These are phyloP conservation scores for Coccomyxa sp. DNA, from an alignment of 139 green algal species.

Conservation along the genomic window DNA sequence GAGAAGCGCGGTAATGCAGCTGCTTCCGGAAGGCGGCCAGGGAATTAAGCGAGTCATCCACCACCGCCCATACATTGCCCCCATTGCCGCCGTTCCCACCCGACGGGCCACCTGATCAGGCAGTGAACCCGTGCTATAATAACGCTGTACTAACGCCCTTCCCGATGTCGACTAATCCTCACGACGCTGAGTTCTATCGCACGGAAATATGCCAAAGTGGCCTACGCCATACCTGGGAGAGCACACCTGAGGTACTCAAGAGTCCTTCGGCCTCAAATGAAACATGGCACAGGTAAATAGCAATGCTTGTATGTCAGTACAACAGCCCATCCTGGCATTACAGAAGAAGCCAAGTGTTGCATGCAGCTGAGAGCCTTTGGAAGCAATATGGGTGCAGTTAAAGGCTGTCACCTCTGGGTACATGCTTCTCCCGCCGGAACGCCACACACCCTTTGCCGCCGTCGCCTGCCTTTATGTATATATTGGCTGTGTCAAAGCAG, in stretches of 20 bases:
- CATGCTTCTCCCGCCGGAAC: conserved; percentile 95
- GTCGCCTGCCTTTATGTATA: conserved; percentile 86
- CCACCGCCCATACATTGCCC: conserved; percentile 78
- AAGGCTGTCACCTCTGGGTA: conserved; percentile 58
- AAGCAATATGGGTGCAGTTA: too few relatives aligned
- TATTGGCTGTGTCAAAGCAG: conserved; percentile 91
- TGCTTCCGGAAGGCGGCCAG: conserved; percentile 69
- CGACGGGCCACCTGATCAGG: conserved; percentile 65
- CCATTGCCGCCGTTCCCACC: conserved; percentile 89
- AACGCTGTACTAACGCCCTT: not conserved
- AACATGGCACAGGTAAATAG: too few relatives aligned
- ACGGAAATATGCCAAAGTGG: not conserved
- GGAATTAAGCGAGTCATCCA: conserved; percentile 67
- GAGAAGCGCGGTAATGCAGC: conserved; percentile 46
- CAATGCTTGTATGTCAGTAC: too few relatives aligned
- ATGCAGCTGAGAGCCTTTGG: too few relatives aligned
- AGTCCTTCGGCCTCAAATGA: too few relatives aligned
- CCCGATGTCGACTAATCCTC: too few relatives aligned
- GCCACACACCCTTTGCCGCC: conserved; percentile 92
- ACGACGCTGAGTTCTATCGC: not conserved
- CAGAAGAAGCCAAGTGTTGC: too few relatives aligned
- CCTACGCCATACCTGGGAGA: not conserved
- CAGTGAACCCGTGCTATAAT: not conserved
- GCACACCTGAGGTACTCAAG: too few relatives aligned
- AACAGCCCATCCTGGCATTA: too few relatives aligned